These are phyloP conservation scores for Schrenkiella parvula DNA, from an alignment of 345 rosid species.

Conservation along the genomic window DNA sequence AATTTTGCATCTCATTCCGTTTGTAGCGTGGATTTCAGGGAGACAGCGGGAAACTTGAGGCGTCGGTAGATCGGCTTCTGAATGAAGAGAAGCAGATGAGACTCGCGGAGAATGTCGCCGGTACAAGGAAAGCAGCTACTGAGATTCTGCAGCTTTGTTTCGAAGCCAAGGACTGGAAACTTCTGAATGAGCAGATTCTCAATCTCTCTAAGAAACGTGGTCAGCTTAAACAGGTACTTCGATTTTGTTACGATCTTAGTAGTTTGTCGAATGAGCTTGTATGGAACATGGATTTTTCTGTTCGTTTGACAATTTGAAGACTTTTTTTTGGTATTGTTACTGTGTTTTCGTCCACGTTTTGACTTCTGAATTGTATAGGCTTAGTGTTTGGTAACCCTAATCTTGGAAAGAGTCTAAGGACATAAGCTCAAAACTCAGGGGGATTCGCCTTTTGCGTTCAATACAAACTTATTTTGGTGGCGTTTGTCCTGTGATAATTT, in stretches of 20 bases:
- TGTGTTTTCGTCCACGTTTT: background rate
- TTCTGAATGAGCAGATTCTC: constrained; percentile 61
- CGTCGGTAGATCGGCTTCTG: constrained; percentile 70
- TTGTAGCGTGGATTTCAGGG: constrained; percentile 43
- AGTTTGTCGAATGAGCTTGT: background rate
- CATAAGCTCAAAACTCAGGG: background rate
- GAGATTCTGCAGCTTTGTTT: constrained; percentile 85
- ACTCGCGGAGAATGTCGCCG: constrained; percentile 73
- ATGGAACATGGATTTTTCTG: background rate
- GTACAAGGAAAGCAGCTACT: constrained; percentile 78
- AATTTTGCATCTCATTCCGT: constrained; percentile 25
- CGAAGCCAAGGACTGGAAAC: constrained; percentile 88
- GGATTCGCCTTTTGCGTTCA: background rate
- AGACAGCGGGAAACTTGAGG: constrained; percentile 49
- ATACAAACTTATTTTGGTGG: background rate
- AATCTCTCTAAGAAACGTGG: constrained; percentile 89
- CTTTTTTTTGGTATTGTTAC: background rate
- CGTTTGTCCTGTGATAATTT: constrained; percentile 9
- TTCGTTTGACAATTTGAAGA: background rate
- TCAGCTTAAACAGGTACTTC: constrained; percentile 84
- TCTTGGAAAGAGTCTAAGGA: background rate
- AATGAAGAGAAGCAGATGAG: constrained; percentile 95
- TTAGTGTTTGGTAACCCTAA: constrained; percentile 8
- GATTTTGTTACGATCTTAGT: background rate
- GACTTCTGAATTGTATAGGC: constrained; percentile 13